Base-by-base conservation (phyloP, 495 filamentous ascomycete species). In the Podospora fimiseda region DNA sequence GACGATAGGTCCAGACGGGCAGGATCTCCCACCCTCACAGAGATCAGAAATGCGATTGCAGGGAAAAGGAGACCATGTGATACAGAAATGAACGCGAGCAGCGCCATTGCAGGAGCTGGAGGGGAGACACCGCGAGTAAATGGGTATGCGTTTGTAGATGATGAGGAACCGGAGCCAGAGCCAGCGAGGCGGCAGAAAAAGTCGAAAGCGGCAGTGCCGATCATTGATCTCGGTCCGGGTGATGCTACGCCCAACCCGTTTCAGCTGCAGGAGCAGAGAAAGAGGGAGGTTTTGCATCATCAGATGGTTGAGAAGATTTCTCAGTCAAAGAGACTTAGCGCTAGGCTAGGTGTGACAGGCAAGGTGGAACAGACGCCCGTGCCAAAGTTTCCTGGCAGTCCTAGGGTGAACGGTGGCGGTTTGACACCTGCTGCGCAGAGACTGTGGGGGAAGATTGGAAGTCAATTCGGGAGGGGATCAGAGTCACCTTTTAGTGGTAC, bases 141-240 rank as follows among this genome's bases (percentile, higher is more conserved):
- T 50, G 93, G 93, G 18, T 98, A 96, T 61, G 82, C 88, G 2
- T 97, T 96, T 67, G 93, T 98, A 39, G 90, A 95, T 57, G 87
- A 94, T 59, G 85, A 89, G 40, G 74, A 77, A 27, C 72, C 70
- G 3, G 69, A 68, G 43, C 64, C 68, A 18, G 67, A 68, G 36
- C 56, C 69, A 2, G 53, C 69, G n/a, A 9, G 40, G 46, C 36
- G 23, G 48, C 15, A 20, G 21, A 21, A 24, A 18, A 13, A 21
- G 13, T 18, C 15, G 9, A 48, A 24, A 13, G 39, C 44, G 8
- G 40, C 50, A 13, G 36, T 48, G 1, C 62, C 70, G 8, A 49
- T 62, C 1, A 74, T 76, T 49, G 64, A 75, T 6, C 78, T 89
- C 3, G 83, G 81, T 4, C 72, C 69, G 8, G 79, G 74, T 18